Conservation (phyloP, 306 rosid genomes). For the Vicia faba region DNA sequence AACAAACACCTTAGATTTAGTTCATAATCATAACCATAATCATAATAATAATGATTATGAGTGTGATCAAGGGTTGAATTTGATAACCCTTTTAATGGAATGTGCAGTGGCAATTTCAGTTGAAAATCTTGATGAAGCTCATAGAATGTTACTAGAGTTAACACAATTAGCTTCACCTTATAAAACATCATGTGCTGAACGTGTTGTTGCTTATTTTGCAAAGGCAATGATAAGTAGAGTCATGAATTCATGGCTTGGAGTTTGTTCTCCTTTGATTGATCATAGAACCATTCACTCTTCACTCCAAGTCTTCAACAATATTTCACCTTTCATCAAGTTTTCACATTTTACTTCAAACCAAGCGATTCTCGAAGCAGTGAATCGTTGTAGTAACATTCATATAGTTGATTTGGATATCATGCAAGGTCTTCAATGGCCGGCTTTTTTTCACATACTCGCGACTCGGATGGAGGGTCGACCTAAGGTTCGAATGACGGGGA, state of each 20-base stretch:
- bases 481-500: conserved; percentile 61
- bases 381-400: conserved; percentile 51
- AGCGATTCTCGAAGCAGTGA: conserved; percentile 80
- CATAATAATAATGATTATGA: conserved; percentile 9
- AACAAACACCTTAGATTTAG: conserved; percentile 36
- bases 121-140: conserved; percentile 73
- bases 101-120: conserved; percentile 84
- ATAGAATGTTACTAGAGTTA: conserved; percentile 64
- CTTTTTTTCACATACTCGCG: conserved; percentile 76
- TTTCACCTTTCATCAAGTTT: conserved; percentile 82
- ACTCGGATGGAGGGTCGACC: conserved; percentile 69
- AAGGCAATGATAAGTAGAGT: conserved; percentile 77
- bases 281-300: conserved; percentile 54
- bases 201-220: conserved; percentile 78
- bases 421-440: conserved; percentile 95
- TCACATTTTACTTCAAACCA: conserved; percentile 92
- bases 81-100: conserved; percentile 70
- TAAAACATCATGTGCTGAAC: conserved; percentile 73
- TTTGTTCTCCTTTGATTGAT: conserved; percentile 59
- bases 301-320: conserved; percentile 70
- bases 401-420: conserved; percentile 86
- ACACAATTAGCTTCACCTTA: conserved; percentile 78
- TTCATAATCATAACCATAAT: neutral
- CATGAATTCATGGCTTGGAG: conserved; percentile 69
- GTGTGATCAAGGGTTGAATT: conserved; percentile 53